Evolutionary conservation across 176 grass and related monocot genomes (phyloP).

Genomic region (Eragrostis curvula): DNA sequence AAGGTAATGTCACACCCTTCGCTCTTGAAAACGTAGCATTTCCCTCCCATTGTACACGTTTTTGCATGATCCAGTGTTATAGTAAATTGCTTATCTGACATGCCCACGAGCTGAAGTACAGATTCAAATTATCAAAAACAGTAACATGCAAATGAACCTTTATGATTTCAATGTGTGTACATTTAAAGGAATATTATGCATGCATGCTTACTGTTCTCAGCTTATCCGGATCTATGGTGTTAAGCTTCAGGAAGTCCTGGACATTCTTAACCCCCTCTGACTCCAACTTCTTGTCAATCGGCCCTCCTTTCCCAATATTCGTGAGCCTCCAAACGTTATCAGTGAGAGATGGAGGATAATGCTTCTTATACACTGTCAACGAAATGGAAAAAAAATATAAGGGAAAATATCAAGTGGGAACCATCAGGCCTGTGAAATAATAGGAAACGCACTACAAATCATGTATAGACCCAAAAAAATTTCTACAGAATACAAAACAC

Average conservation of each 20-base stretch:
- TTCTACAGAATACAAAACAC: not conserved
- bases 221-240: conserved; percentile 29
- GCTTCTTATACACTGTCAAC: conserved; percentile 58
- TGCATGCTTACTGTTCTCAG: conserved; percentile 34
- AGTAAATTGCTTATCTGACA: conserved; percentile 47
- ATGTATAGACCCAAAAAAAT: not conserved
- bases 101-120: conserved; percentile 40
- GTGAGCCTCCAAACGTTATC: conserved; percentile 68
- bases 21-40: conserved; percentile 45
- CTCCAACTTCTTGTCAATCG: conserved; percentile 50
- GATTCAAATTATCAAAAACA: not conserved
- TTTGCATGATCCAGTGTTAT: conserved; percentile 55
- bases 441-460: not conserved
- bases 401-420: not conserved
- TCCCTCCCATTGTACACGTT: conserved; percentile 47
- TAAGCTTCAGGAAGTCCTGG: conserved; percentile 72
- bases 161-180: not conserved
- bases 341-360: conserved; percentile 50
- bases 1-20: conserved; percentile 39
- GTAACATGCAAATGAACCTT: not conserved
- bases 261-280: conserved; percentile 55
- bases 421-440: not conserved
- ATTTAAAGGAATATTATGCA: not conserved
- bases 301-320: conserved; percentile 69
- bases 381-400: not conserved